Percentiles rank a stretch among this genome's conserved stretches.
Conservation (phyloP, 306 rosid species). For the Vigna angularis region DNA sequence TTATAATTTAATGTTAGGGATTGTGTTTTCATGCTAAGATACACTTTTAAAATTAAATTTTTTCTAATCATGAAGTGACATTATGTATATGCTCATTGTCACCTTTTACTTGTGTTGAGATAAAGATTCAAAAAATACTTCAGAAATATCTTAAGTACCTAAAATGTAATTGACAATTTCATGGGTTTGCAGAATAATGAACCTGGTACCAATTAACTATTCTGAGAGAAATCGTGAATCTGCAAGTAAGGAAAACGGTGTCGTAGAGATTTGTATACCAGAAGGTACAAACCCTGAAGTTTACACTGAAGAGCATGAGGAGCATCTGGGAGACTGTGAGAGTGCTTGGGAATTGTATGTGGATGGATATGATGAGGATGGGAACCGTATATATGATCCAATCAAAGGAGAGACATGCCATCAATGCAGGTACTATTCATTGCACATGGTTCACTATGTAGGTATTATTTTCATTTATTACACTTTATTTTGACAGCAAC, state of each 20-base stretch:
- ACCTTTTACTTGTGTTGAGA: neutral
- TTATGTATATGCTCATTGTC: neutral
- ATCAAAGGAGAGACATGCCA: conserved; percentile 76
- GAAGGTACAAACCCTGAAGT: conserved; percentile 74
- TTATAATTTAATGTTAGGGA: neutral
- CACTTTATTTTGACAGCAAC: neutral
- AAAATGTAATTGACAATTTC: neutral
- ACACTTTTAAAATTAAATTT: neutral
- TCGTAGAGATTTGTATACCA: conserved; percentile 51
- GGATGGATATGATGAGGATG: conserved; percentile 74
- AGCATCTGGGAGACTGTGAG: conserved; percentile 71
- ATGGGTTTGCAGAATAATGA: conserved; percentile 63
- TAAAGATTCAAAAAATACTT: neutral
- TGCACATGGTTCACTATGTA: neutral
- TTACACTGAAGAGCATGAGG: conserved; percentile 73
- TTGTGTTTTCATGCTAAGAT: neutral
- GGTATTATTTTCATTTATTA: too few relatives aligned
- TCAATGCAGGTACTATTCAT: conserved; percentile 72
- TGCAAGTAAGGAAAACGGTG: conserved; percentile 16
- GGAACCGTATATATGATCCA: conserved; percentile 69
- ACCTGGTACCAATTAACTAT: conserved; percentile 61
- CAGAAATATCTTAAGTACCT: neutral
- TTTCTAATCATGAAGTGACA: neutral
- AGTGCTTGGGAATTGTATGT: conserved; percentile 65
- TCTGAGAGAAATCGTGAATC: neutral